Evolutionary conservation across 495 filamentous ascomycete species (phyloP), one percentile per base, ranked within the genome.

Genomic region (Elaphomyces granulatus): DNA sequence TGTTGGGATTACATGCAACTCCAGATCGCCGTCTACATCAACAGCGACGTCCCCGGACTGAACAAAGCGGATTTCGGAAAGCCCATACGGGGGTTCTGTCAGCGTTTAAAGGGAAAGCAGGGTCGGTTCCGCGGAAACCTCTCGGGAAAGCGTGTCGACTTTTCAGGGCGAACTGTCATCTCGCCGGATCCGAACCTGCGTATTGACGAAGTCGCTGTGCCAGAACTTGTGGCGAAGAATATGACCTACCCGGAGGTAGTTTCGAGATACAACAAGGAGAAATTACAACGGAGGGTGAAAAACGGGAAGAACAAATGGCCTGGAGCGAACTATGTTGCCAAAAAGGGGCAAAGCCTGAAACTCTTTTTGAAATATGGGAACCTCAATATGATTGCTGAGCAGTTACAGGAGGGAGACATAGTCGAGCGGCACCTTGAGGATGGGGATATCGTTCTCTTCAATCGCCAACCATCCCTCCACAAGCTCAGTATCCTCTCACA

Each of bases 401-500:
- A 80, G 21, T 70, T 96, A 15, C 65, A 77, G 36, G 71, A 81
- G 48, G 90, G 90, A 8, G 92, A 96, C 62, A 61, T 86, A 9
- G 87, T 98, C 3, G 87, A 96, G 49, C 78, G 90, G 20, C 92
- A 98, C 63, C 71, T 98, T 15, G 84, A 93, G 49, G 92, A 98
- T 56, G 81, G 85, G 40, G 90, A 98, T 60, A 83, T 98, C 45
- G 90, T 95, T 4, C 76, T 98, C 1, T 98, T 96, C 70, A 98
- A 98, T 54, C 84, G 90, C 36, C 90, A 98, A 59, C 90, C 90
- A 0, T 96, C 92, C 0, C 74, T 98, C 15, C 90, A 98, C 71
- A 98, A 96, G 52, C 78, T 98, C 43, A 90, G 83, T 72, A 96
- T 98, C 56, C 83, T 98, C 53, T 83, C 80, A 50, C 90, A 98